Base-by-base conservation (phyloP, 345 rosid species). In the Kernera saxatilis region DNA sequence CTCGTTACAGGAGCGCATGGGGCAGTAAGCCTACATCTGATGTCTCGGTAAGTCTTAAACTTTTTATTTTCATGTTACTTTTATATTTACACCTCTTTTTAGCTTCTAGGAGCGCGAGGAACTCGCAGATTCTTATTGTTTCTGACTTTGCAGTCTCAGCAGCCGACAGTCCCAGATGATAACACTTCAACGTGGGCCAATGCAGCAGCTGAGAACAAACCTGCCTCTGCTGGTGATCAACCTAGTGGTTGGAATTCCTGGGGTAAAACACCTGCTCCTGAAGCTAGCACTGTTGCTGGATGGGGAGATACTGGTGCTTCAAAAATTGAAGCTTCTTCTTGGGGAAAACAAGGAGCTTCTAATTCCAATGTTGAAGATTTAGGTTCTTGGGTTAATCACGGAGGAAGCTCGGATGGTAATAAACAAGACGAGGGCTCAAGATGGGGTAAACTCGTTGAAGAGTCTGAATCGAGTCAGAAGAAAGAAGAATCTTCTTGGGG, bases 171-270 rank as follows among this genome's bases (percentile, higher is more conserved):
- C 22, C 43, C 60, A 33, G 62, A 64, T 57, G 69, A 58, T 65
- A 71, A 65, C 23, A 49, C 62, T 49, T 57, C 68, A 64, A 3
- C 50, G 18, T 77, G 97, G 96, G 84, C 73, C 67, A 76, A 70
- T 44, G 71, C 87, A 48, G 70, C 83, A 49, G 57, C 81, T 66
- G 76, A 64, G 73, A 75, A 78, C 49, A 76, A 77, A 45, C 55
- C 72, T 58, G 76, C 70, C 22, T 61, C 71, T 43, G 68, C 72
- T 67, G 62, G 56, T 74, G 84, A 63, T 61, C 85, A 80, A 72
- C 71, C 54, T 44, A 66, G 45, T 75, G 80, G 73, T 40, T 79
- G 87, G 89, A 80, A 69, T 57, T 25, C 80, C 60, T 87, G 94
- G 96, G 82, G 74, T 68, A 85, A 86, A 70, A 67, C 66, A 8